These are phyloP conservation scores for Solanum hybrid DNA, from an alignment of 305 asterid species.

Conservation along the genomic window DNA sequence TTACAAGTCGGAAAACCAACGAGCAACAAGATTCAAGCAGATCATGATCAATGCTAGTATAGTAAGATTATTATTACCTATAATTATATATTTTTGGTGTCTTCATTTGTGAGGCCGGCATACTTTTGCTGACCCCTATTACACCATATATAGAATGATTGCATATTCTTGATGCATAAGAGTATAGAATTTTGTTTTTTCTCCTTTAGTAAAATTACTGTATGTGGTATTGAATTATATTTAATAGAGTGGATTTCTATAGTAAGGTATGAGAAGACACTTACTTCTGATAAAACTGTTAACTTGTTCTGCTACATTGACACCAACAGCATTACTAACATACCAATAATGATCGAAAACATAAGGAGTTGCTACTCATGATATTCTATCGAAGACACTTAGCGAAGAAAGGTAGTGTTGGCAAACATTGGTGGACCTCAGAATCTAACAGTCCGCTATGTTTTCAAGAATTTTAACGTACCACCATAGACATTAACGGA, in stretches of 20 bases:
- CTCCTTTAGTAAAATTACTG: not conserved
- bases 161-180: not conserved
- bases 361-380: not conserved
- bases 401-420: not conserved
- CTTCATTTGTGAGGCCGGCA: slow-evolving; percentile 67
- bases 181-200: not conserved
- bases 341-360: not conserved
- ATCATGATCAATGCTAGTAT: slow-evolving; percentile 47
- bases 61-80: not conserved
- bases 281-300: not conserved
- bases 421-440: not conserved
- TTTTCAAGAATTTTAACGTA: not conserved
- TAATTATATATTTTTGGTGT: slow-evolving; percentile 24
- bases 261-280: not conserved
- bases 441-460: not conserved
- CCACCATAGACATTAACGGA: not conserved
- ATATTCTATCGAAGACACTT: not conserved
- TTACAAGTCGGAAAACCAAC: slow-evolving; percentile 62
- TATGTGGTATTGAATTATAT: slow-evolving; percentile 3
- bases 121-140: slow-evolving; percentile 59
- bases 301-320: not conserved
- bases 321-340: not conserved
- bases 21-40: slow-evolving; percentile 47
- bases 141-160: slow-evolving; percentile 21
- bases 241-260: not conserved